Conservation (phyloP, 2,329 filamentous ascomycete genomes). For the Lasiodiplodia theobromae region DNA sequence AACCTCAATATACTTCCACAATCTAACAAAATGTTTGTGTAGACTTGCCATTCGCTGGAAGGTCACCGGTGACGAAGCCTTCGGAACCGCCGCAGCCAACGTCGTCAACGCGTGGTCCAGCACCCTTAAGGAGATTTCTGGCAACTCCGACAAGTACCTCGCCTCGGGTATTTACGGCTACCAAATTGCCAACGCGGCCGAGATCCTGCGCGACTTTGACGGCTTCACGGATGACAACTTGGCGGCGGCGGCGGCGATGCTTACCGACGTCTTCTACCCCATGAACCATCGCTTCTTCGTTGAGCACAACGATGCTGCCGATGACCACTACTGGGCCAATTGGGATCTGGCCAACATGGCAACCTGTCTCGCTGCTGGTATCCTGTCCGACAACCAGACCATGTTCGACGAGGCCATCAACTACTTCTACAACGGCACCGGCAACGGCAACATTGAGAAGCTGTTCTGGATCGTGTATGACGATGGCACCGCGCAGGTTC, state of each 20-base stretch:
- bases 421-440: slow-evolving; percentile 51
- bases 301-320: slow-evolving; percentile 45
- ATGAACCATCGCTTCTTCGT: slow-evolving; percentile 50
- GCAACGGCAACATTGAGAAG: slow-evolving; percentile 49
- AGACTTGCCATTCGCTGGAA: slow-evolving; percentile 51
- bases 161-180: slow-evolving; percentile 56
- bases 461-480: slow-evolving; percentile 37
- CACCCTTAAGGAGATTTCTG: slow-evolving; percentile 43
- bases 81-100: slow-evolving; percentile 46
- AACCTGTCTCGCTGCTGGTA: slow-evolving; percentile 51
- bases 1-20: accelerated
- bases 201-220: slow-evolving; percentile 49
- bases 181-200: slow-evolving; percentile 56
- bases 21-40: not conserved
- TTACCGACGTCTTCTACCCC: slow-evolving; percentile 48
- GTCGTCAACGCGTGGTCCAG: slow-evolving; percentile 51
- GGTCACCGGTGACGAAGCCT: slow-evolving; percentile 46
- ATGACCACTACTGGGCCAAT: slow-evolving; percentile 52
- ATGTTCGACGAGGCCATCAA: slow-evolving; percentile 49
- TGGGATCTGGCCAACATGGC: slow-evolving; percentile 57
- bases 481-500: slow-evolving; percentile 19
- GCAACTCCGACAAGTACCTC: slow-evolving; percentile 49
- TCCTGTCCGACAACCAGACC: slow-evolving; percentile 53
- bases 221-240: slow-evolving; percentile 42
- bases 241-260: slow-evolving; percentile 40